Evolutionary conservation across 345 rosid genomes (phyloP).

Genomic region (Eucalyptus fibrosa): DNA sequence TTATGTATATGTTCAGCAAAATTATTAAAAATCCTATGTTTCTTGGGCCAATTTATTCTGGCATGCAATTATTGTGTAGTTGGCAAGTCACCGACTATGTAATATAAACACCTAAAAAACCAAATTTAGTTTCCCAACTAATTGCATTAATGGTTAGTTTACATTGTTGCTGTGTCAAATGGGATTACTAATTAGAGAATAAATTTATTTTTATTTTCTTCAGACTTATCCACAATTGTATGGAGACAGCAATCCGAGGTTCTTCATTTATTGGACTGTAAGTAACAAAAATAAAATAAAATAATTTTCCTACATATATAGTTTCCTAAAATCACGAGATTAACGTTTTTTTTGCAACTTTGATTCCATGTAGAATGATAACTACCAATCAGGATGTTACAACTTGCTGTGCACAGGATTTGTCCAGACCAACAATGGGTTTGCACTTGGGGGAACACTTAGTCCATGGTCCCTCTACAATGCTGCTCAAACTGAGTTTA

Average conservation of each 20-base stretch:
- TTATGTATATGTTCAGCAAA: neutral
- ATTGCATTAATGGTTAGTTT: neutral
- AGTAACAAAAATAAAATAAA: too few species aligned
- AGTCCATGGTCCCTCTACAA: slow-evolving; percentile 39
- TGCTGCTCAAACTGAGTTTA: slow-evolving; percentile 84
- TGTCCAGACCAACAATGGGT: slow-evolving; percentile 63
- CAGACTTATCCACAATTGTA: slow-evolving; percentile 62
- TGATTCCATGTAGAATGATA: slow-evolving; percentile 40
- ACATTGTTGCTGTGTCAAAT: neutral
- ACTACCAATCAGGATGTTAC: slow-evolving; percentile 94
- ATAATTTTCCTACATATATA: too few species aligned
- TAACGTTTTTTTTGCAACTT: neutral
- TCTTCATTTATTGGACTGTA: too few species aligned
- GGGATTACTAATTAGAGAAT: too few species aligned
- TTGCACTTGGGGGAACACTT: slow-evolving; percentile 69
- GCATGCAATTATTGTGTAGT: neutral
- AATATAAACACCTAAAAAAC: too few species aligned
- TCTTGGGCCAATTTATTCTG: neutral
- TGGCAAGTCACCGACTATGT: too few species aligned
- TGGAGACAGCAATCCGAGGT: too few species aligned
- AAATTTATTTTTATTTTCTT: neutral
- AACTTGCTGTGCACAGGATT: slow-evolving; percentile 89
- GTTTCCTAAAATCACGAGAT: neutral
- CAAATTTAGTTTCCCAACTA: too few species aligned
- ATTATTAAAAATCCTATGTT: neutral